Conservation (phyloP, 1,284 basidiomycete genomes). For the Xerocomus minutiporus region DNA sequence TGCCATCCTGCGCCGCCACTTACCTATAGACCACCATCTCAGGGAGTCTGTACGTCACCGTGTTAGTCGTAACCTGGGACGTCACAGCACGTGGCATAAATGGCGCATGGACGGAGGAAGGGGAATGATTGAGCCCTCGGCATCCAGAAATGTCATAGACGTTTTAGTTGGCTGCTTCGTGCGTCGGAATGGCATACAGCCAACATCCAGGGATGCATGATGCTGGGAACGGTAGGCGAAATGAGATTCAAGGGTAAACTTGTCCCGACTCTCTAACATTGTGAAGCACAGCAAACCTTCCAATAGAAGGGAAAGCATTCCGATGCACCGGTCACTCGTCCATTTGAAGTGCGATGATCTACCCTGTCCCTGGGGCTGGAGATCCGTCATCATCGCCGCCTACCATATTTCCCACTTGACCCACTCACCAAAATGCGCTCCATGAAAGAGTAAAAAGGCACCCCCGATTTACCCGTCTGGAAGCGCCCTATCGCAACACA, state of each 20-base stretch:
- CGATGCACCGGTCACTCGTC: not conserved
- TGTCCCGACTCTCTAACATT: not conserved
- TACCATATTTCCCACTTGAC: not conserved
- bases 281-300: not conserved
- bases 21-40: not conserved
- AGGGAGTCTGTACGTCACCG: no score
- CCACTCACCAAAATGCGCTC: not conserved
- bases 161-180: no score
- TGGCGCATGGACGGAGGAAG: not conserved
- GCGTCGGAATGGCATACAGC: not conserved
- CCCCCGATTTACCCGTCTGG: not conserved
- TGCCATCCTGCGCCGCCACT: conserved; percentile 17
- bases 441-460: not conserved
- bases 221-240: conserved; percentile 1
- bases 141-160: no score
- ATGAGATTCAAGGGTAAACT: not conserved
- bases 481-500: not conserved
- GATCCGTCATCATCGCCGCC: not conserved
- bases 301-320: not conserved
- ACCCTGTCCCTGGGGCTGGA: not conserved
- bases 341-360: not conserved
- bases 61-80: not conserved
- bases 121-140: not conserved
- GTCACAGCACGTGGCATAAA: conserved; percentile 5
- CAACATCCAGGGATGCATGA: conserved; percentile 10